Percentiles rank a stretch among this genome's conserved stretches.
These are phyloP conservation scores for Cyclotella sp. DNA, from an alignment of 108 stramenopile species.

Conservation along the genomic window DNA sequence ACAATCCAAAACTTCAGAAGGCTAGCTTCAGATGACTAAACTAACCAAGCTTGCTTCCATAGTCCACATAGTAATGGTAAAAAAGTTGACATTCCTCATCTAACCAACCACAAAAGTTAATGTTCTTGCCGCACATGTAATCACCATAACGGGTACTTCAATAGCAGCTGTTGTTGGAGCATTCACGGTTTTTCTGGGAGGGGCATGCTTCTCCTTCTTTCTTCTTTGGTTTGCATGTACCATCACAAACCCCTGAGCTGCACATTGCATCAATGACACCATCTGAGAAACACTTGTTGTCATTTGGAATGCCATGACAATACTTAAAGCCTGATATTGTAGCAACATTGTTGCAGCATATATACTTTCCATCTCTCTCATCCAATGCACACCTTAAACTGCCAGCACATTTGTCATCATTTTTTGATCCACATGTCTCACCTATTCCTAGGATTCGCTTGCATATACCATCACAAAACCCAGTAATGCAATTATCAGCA, in stretches of 20 bases:
- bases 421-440: not conserved
- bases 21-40: too few relatives aligned
- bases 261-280: too few relatives aligned
- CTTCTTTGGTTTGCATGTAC: not conserved
- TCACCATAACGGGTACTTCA: too few relatives aligned
- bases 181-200: not conserved
- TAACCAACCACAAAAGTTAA: too few relatives aligned
- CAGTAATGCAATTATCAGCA: not conserved
- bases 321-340: too few relatives aligned
- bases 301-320: constrained; percentile 7
- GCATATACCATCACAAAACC: not conserved
- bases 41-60: too few relatives aligned
- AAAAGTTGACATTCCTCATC: too few relatives aligned
- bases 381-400: not conserved
- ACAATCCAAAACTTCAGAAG: too few relatives aligned
- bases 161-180: not conserved
- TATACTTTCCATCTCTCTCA: constrained; percentile 11
- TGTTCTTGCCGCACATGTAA: too few relatives aligned
- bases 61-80: too few relatives aligned
- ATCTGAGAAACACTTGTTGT: not conserved
- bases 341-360: not conserved
- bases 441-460: not conserved
- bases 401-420: not conserved
- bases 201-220: not conserved
- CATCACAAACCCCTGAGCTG: not conserved